phyloP scores from a whole-genome alignment of 1,284 basidiomycete species.

The Fistulinella cinereoalba region DNA sequence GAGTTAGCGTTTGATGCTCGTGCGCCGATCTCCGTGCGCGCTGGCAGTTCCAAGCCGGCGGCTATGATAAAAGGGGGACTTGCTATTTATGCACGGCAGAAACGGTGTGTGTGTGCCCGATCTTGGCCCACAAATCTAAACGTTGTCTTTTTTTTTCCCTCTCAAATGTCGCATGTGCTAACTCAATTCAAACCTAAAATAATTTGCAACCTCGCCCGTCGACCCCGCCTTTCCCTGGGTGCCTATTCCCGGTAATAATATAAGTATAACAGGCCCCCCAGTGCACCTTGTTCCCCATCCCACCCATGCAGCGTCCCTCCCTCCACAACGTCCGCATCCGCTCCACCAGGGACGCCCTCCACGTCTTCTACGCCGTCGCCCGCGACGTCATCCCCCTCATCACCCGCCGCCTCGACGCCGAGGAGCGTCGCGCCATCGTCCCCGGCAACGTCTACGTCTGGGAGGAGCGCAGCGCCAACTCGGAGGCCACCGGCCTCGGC shows the following conservation, averaged over 20 bases:
- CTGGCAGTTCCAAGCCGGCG: conserved; percentile 3
- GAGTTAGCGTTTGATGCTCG: no score
- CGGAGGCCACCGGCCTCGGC: conserved; percentile 72
- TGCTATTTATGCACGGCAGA: no score
- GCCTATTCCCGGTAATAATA: conserved; percentile 23
- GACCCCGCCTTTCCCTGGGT: conserved; percentile 19
- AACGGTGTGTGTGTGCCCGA: conserved; percentile 14
- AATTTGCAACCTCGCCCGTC: conserved; percentile 23
- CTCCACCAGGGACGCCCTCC: conserved; percentile 72
- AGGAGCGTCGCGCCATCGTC: conserved; percentile 60
- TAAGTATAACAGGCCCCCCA: conserved; percentile 32
- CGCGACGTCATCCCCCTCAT: conserved; percentile 66
- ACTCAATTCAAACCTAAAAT: conserved; percentile 41
- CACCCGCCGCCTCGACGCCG: conserved; percentile 74
- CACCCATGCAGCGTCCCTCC: conserved; percentile 66
- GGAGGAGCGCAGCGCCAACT: conserved; percentile 77
- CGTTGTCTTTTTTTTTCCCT: conserved; percentile 8
- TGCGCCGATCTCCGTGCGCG: no score
- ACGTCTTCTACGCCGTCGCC: conserved; percentile 75
- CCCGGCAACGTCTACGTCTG: conserved; percentile 81
- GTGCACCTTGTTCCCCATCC: conserved; percentile 9
- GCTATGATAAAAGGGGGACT: background rate
- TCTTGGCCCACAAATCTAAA: conserved; percentile 18
- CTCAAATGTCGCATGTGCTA: conserved; percentile 23
- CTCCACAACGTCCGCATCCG: conserved; percentile 71